Conservation (phyloP, 1,139 yeast species). For the Candida smagusa region DNA sequence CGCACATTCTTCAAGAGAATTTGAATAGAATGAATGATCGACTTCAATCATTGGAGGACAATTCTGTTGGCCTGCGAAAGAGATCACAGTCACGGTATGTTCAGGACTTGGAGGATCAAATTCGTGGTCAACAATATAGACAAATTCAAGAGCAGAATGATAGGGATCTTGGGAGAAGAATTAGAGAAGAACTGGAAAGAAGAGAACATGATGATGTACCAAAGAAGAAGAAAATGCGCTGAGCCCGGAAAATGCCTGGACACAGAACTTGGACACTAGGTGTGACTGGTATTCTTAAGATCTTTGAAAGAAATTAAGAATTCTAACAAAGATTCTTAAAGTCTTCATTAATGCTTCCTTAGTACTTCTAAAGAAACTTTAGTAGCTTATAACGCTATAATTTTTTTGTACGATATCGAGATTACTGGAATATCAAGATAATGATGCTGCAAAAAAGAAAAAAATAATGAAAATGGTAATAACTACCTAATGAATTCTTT, state of each 20-base stretch:
- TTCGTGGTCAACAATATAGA: constrained; percentile 10
- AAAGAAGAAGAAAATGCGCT: not conserved
- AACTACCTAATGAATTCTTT: no score
- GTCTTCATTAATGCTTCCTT: no score
- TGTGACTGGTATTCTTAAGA: no score
- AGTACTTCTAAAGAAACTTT: no score
- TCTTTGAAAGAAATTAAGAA: no score
- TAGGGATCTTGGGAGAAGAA: constrained; percentile 9
- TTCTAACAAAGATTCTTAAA: no score
- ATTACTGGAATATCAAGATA: no score
- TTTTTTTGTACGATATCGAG: no score
- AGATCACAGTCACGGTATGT: not conserved
- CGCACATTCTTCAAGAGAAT: constrained; percentile 31
- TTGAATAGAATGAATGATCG: constrained; percentile 26
- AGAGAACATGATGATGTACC: not conserved
- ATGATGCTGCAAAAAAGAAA: no score
- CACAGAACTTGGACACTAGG: no score
- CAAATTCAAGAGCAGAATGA: constrained; percentile 9
- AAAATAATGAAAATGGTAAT: no score
- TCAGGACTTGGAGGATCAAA: constrained; percentile 10
- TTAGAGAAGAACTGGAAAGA: constrained; percentile 5
- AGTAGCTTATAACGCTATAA: no score
- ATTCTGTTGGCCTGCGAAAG: constrained; percentile 5
- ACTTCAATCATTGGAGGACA: constrained; percentile 17
- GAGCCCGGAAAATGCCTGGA: not conserved